Percentiles rank a stretch among this genome's conserved stretches.
phyloP scores from a whole-genome alignment of 805 yeast species.

The Pichia gijzeniarum region DNA sequence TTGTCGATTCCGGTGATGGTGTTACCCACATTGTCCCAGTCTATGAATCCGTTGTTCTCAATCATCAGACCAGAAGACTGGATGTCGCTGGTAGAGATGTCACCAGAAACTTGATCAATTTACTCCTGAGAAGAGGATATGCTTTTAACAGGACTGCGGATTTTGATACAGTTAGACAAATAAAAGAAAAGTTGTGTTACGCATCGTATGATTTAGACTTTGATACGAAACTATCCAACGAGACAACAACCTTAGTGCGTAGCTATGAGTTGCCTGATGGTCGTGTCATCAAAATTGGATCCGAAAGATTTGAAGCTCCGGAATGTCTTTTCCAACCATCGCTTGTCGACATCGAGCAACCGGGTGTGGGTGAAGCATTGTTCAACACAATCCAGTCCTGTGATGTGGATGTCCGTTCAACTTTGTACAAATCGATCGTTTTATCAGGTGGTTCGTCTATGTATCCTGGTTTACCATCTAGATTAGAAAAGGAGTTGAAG shows the following conservation, averaged over 20 bases:
- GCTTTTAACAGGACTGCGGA: constrained; percentile 98
- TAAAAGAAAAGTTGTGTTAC: constrained; percentile 92
- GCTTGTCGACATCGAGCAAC: constrained; percentile 92
- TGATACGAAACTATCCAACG: constrained; percentile 81
- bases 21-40: constrained; percentile 98
- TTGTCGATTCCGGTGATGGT: constrained; percentile 98
- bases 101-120: constrained; percentile 88
- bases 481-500: constrained; percentile 92
- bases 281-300: constrained; percentile 85
- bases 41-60: constrained; percentile 93
- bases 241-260: constrained; percentile 93
- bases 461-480: constrained; percentile 97
- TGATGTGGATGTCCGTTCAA: constrained; percentile 85
- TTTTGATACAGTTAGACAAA: constrained; percentile 96
- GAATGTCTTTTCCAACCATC: constrained; percentile 96
- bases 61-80: constrained; percentile 83
- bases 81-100: constrained; percentile 99
- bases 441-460: constrained; percentile 96
- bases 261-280: constrained; percentile 95
- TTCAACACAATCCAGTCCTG: constrained; percentile 93
- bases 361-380: constrained; percentile 89
- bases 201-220: constrained; percentile 90
- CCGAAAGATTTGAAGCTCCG: constrained; percentile 94
- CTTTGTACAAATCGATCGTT: constrained; percentile 86
- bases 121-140: constrained; percentile 90